Conservation (phyloP, 1,284 basidiomycete genomes). For the Sanguinoderma infundibulare region DNA sequence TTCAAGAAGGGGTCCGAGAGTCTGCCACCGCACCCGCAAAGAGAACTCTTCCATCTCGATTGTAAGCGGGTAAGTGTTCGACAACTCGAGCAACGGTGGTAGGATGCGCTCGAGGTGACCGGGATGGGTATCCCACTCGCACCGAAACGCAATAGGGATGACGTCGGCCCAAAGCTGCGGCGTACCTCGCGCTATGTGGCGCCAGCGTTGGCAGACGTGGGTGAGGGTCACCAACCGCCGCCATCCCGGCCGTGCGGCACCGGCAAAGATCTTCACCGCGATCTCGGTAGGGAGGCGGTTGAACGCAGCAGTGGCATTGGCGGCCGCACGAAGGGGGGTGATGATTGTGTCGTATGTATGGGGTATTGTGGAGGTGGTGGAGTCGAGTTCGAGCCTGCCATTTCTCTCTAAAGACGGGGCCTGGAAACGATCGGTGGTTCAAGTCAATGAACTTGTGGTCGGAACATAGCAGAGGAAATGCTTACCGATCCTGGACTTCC, state of each 20-base stretch:
- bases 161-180: constrained; percentile 6
- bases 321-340: not conserved
- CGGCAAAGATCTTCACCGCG: not conserved
- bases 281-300: not conserved
- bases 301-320: not conserved
- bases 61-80: not conserved
- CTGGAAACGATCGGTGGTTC: too few relatives aligned
- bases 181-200: not conserved
- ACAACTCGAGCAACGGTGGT: not conserved
- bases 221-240: not conserved
- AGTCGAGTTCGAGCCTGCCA: too few relatives aligned
- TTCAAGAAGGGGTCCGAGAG: not conserved
- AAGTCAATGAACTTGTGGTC: too few relatives aligned
- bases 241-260: not conserved
- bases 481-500: too few relatives aligned
- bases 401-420: too few relatives aligned
- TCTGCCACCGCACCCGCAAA: too few relatives aligned
- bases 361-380: not conserved
- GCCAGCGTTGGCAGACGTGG: constrained; percentile 12
- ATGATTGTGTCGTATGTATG: not conserved
- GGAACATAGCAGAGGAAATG: too few relatives aligned
- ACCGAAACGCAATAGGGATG: not conserved
- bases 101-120: not conserved
- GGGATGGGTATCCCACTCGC: too few relatives aligned
- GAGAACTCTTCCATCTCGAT: not conserved